Base-by-base conservation (phyloP, 1,284 basidiomycete species). In the Testicularia cyperi region DNA sequence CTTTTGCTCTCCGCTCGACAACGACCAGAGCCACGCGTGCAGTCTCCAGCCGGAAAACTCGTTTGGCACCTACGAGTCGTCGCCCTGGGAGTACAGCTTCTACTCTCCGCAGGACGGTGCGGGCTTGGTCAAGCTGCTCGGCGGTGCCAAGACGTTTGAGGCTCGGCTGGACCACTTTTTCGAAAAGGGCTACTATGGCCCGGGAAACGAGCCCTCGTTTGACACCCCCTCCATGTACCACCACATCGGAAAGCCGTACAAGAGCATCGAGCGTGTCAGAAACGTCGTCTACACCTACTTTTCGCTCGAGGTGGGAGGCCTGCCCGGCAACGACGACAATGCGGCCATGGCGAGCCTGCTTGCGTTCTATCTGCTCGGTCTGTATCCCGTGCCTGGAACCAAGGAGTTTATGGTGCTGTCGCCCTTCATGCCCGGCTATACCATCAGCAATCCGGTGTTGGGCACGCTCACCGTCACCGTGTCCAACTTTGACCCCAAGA, bases 321-420 rank as follows among this genome's bases (percentile, higher is more conserved):
- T 70, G 7, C 69, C 69, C 5, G 69, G 82, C 13, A 83, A 84
- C 60, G 82, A 83, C 52, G 82, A 83, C 62, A 76, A 60, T 77
- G 85, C 83, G 33, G 86, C 85, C 0, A 86, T 87, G 86, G 85
- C 80, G 3, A 84, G 84, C 57, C 85, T 84, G 53, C 83, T 81
- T 2, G 78, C 81, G 1, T 86, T 83, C 78, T 82, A 83, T 58
- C 72, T 83, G 30, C 70, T 83, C 2, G 83, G 83, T 1, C 74
- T 84, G 18, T 84, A 83, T 60, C 84, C 84, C 40, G 82, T 85
- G 6, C 83, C 83, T 4, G 57, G 65, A 1, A 65, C 69, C 2
- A 63, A 51, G 24, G 69, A 72, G 43, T 36, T 67, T 31, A 33
- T 72, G 38, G 43, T 72, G 21, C 37, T 69, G 13, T 69, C 66